Conservation (phyloP, 1,284 basidiomycete genomes). For the Cutaneotrichosporon arboriforme region DNA sequence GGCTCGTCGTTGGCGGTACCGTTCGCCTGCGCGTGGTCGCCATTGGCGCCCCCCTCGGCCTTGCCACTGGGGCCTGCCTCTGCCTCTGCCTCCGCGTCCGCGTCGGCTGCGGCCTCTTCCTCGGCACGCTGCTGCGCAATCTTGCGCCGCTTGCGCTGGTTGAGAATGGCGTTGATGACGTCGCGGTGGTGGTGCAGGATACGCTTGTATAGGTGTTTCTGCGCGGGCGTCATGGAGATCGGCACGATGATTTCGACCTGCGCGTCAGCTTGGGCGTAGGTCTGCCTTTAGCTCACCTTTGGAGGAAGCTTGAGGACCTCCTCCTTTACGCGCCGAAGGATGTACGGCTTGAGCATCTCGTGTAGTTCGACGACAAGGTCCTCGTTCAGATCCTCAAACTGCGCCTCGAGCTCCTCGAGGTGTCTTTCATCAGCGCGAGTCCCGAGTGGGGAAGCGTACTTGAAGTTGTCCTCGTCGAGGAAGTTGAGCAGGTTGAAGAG, state of each 20-base stretch:
- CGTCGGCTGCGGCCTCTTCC: background rate
- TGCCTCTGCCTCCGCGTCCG: background rate
- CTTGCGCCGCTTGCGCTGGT: conserved; percentile 22
- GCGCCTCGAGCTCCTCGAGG: conserved; percentile 61
- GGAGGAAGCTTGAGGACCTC: conserved; percentile 88
- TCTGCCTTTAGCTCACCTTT: conserved; percentile 53
- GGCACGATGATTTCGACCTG: conserved; percentile 67
- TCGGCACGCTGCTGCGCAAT: background rate
- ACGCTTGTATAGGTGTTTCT: conserved; percentile 82
- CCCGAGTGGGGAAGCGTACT: conserved; percentile 5
- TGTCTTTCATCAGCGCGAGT: conserved; percentile 41
- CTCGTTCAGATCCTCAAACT: conserved; percentile 68
- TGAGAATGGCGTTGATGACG: conserved; percentile 26
- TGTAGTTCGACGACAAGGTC: conserved; percentile 74
- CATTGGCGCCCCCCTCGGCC: background rate
- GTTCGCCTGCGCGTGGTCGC: background rate
- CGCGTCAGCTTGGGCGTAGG: background rate
- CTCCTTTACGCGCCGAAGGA: conserved; percentile 84
- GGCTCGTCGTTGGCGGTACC: no score
- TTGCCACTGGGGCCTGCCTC: background rate
- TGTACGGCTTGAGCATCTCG: conserved; percentile 73
- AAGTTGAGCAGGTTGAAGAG: conserved; percentile 93
- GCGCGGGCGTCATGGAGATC: conserved; percentile 77
- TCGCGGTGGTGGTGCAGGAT: conserved; percentile 54
- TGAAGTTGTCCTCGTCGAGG: conserved; percentile 65